Conservation (phyloP, 2,329 filamentous ascomycete species). For the Trichoderma sp. region DNA sequence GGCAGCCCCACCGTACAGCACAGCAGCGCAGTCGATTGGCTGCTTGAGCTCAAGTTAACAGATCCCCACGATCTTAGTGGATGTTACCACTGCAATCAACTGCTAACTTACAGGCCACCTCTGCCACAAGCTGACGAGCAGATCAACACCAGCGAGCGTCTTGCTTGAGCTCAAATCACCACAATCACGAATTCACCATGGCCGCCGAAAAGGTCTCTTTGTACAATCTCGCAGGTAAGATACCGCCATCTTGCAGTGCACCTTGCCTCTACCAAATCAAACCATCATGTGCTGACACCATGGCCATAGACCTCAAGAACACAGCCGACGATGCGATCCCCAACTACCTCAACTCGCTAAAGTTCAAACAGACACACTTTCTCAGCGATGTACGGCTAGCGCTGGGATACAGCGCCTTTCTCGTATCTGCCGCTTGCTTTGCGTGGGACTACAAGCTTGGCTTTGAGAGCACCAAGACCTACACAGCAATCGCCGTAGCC, state of each 20-base stretch:
- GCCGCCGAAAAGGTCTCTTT: slow-evolving; percentile 61
- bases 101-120: slow-evolving; percentile 31
- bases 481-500: slow-evolving; percentile 76
- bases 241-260: not conserved
- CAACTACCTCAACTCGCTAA: slow-evolving; percentile 88
- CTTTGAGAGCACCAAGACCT: slow-evolving; percentile 82
- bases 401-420: slow-evolving; percentile 81
- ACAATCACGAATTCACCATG: slow-evolving; percentile 36
- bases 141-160: not conserved
- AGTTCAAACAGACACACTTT: slow-evolving; percentile 78
- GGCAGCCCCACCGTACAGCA: not conserved
- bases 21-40: not conserved
- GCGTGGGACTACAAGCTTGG: slow-evolving; percentile 88
- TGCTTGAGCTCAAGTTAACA: not conserved
- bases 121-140: slow-evolving; percentile 4
- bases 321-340: slow-evolving; percentile 92
- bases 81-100: slow-evolving; percentile 14
- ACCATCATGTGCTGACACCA: slow-evolving; percentile 8
- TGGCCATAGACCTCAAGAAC: slow-evolving; percentile 81
- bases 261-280: not conserved
- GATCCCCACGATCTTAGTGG: slow-evolving; percentile 19
- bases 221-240: slow-evolving; percentile 66
- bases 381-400: slow-evolving; percentile 80
- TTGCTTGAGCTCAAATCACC: not conserved
- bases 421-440: slow-evolving; percentile 81